Evolutionary conservation across 805 yeast species (phyloP).

Genomic region (Zygotorulaspora sp.): DNA sequence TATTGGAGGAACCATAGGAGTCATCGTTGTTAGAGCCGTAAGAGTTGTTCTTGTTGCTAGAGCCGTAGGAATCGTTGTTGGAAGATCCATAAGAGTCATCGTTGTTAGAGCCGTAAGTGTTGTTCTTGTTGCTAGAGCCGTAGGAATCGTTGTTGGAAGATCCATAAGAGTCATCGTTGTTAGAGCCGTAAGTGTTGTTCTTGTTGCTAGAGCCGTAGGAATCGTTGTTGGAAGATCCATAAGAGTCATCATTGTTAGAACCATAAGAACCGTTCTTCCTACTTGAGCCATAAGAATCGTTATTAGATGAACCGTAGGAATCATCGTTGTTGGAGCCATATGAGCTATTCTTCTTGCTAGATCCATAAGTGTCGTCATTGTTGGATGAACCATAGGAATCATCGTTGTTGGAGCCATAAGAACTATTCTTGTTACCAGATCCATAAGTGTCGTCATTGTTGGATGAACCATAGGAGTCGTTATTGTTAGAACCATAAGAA

Average conservation of each 20-base stretch:
- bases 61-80: conserved; percentile 22
- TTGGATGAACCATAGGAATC: conserved; percentile 18
- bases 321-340: conserved; percentile 18
- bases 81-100: conserved; percentile 32
- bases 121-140: conserved; percentile 18
- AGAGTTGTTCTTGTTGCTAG: conserved; percentile 16
- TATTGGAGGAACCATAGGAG: conserved; percentile 16
- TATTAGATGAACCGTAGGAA: conserved; percentile 21
- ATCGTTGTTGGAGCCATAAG: conserved; percentile 22
- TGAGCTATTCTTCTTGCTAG: conserved; percentile 17
- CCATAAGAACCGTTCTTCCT: conserved; percentile 26
- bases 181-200: conserved; percentile 16
- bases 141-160: conserved; percentile 15
- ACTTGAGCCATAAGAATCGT: conserved; percentile 20
- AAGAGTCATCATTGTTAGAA: conserved; percentile 21
- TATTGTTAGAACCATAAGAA: conserved; percentile 19
- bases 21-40: conserved; percentile 25
- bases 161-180: conserved; percentile 10
- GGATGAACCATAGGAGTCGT: conserved; percentile 21
- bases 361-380: conserved; percentile 26
- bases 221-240: conserved; percentile 20
- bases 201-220: conserved; percentile 23
- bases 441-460: conserved; percentile 23
- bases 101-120: conserved; percentile 15
- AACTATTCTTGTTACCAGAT: conserved; percentile 21